phyloP scores from a whole-genome alignment of 371 early-diverging fungal genomes.

The Apophysomyces variabilis region DNA sequence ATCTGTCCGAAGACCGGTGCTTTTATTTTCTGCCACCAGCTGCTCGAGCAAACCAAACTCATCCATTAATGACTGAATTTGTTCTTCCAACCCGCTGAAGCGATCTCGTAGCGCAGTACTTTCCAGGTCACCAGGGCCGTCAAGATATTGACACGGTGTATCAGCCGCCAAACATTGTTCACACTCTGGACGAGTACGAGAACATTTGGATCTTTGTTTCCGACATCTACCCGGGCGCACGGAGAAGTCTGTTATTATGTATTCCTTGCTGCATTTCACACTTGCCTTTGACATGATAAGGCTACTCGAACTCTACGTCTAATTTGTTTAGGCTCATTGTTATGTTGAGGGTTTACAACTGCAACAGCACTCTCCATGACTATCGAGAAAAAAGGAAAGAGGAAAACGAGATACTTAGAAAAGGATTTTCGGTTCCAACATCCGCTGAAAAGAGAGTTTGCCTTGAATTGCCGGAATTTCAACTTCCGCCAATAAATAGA shows the following conservation, averaged over 20 bases:
- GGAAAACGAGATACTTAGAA: conserved; percentile 4
- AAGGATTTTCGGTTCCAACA: too few relatives aligned
- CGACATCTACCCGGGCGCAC: conserved; percentile 36
- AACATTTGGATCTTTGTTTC: conserved; percentile 52
- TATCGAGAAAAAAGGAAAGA: neutral
- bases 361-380: neutral
- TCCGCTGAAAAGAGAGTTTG: conserved; percentile 3
- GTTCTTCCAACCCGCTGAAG: conserved; percentile 47
- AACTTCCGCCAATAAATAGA: neutral
- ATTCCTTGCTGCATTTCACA: neutral
- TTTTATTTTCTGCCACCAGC: conserved; percentile 24
- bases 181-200: conserved; percentile 45
- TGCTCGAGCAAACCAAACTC: conserved; percentile 45
- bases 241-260: neutral
- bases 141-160: conserved; percentile 40
- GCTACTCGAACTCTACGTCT: conserved; percentile 49
- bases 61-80: conserved; percentile 42
- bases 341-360: neutral
- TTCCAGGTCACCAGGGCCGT: conserved; percentile 52
- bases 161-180: conserved; percentile 43
- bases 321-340: conserved; percentile 21
- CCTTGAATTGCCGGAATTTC: conserved; percentile 14
- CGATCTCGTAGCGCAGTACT: conserved; percentile 53
- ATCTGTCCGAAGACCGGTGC: conserved; percentile 21
- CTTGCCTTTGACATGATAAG: conserved; percentile 53